Evolutionary conservation across 2,329 filamentous ascomycete species (phyloP).

Genomic region (Byssothecium circinans): DNA sequence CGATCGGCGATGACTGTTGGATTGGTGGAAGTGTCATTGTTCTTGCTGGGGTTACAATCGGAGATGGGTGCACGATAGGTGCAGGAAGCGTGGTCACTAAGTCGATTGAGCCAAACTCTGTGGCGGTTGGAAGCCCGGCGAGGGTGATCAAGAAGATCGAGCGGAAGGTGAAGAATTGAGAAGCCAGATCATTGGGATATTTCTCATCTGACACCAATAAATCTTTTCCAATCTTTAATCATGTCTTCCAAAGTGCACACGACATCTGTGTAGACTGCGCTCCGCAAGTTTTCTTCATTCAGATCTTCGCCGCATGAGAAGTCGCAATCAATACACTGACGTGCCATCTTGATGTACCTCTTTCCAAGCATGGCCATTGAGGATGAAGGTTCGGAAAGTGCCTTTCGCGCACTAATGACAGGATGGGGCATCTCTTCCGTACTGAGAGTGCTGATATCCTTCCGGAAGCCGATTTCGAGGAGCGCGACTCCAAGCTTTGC

Average conservation of each 20-base stretch:
- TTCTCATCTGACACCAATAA: neutral
- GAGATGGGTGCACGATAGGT: constrained; percentile 46
- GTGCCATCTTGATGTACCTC: no score
- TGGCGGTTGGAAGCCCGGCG: constrained; percentile 50
- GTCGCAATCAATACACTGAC: no score
- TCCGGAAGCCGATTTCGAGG: no score
- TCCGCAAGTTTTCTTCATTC: neutral
- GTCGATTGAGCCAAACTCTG: constrained; percentile 38
- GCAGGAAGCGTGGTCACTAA: constrained; percentile 47
- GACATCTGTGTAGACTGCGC: neutral
- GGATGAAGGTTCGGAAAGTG: no score
- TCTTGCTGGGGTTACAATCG: constrained; percentile 47
- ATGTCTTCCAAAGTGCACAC: neutral
- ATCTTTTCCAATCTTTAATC: neutral
- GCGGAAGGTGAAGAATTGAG: neutral
- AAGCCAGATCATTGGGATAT: no score
- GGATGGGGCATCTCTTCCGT: no score
- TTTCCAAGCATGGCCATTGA: no score
- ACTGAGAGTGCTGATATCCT: no score
- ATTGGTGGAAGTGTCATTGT: constrained; percentile 26
- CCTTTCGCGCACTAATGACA: no score
- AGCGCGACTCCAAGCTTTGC: no score
- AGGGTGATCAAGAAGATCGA: constrained; percentile 53
- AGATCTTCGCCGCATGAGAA: neutral
- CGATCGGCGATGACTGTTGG: constrained; percentile 42